Conservation (phyloP, 176 grass and related monocot species). For the Hsuehochloa calcarea region DNA sequence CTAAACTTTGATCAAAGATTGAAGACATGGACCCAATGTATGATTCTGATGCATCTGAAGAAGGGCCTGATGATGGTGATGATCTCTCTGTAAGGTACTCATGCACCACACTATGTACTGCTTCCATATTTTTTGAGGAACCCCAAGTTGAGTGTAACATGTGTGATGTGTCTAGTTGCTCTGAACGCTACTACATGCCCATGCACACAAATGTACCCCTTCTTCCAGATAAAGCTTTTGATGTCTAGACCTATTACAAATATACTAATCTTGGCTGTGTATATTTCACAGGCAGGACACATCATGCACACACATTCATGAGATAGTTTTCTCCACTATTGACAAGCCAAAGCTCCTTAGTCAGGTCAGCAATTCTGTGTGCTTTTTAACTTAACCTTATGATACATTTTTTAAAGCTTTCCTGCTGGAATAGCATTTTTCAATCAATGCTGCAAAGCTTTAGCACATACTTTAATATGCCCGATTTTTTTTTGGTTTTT, state of each 20-base stretch:
- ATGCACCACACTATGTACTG: slow-evolving; percentile 17
- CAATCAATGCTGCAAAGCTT: slow-evolving; percentile 21
- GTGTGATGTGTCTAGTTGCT: slow-evolving; percentile 13
- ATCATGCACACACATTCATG: slow-evolving; percentile 67
- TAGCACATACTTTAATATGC: background rate
- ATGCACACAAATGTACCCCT: background rate
- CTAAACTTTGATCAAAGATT: slow-evolving; percentile 66
- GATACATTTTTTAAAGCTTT: slow-evolving; percentile 23
- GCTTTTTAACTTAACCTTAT: slow-evolving; percentile 17
- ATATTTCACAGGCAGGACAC: slow-evolving; percentile 65
- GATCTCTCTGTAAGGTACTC: slow-evolving; percentile 81
- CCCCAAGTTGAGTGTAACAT: slow-evolving; percentile 34
- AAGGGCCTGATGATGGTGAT: slow-evolving; percentile 62
- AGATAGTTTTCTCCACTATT: slow-evolving; percentile 87
- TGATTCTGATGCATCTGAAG: slow-evolving; percentile 63
- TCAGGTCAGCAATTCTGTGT: slow-evolving; percentile 60
- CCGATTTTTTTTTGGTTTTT: background rate
- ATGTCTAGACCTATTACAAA: slow-evolving; percentile 11
- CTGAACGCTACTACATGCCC: slow-evolving; percentile 16
- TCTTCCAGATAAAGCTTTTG: slow-evolving; percentile 17
- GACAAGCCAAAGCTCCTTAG: slow-evolving; percentile 99
- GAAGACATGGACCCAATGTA: slow-evolving; percentile 53
- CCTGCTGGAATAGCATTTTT: slow-evolving; percentile 8
- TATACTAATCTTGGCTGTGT: slow-evolving; percentile 25
- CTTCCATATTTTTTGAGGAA: slow-evolving; percentile 26